phyloP scores from a whole-genome alignment of 2,329 filamentous ascomycete genomes.

The Pseudogymnoascus sp. region DNA sequence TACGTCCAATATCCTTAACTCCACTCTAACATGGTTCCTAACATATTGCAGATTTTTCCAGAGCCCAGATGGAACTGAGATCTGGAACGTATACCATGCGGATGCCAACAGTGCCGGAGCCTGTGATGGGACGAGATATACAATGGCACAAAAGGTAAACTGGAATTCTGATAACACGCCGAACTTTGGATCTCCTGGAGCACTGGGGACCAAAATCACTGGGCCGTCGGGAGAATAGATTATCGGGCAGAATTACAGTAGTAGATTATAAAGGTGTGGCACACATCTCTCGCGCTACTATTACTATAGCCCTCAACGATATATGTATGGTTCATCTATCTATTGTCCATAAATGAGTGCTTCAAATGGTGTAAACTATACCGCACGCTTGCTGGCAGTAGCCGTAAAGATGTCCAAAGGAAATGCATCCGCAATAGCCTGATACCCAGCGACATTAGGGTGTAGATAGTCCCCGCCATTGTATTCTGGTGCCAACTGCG shows the following conservation, averaged over 20 bases:
- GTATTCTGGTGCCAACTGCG: conserved; percentile 44
- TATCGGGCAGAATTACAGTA: background rate
- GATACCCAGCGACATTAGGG: conserved; percentile 53
- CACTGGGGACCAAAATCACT: conserved; percentile 29
- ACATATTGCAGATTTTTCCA: conserved; percentile 44
- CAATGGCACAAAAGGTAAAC: conserved; percentile 46
- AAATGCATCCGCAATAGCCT: conserved; percentile 52
- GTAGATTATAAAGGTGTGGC: background rate
- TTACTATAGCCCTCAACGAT: background rate
- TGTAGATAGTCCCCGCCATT: conserved; percentile 62
- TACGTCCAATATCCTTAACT: conserved; percentile 18
- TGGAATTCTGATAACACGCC: conserved; percentile 46
- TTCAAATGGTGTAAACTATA: background rate
- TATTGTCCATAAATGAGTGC: background rate
- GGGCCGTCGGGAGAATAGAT: conserved; percentile 33
- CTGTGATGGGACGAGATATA: conserved; percentile 49
- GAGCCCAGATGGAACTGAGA: conserved; percentile 48
- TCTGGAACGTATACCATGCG: conserved; percentile 52
- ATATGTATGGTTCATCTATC: conserved; percentile 6
- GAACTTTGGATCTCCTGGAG: conserved; percentile 40
- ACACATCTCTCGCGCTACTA: background rate
- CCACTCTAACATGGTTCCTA: background rate
- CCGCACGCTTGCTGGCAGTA: conserved; percentile 12
- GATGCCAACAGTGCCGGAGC: conserved; percentile 43
- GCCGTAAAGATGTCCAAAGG: conserved; percentile 46